Conservation (phyloP, 306 rosid species). For the Astragalus glycyphyllos region DNA sequence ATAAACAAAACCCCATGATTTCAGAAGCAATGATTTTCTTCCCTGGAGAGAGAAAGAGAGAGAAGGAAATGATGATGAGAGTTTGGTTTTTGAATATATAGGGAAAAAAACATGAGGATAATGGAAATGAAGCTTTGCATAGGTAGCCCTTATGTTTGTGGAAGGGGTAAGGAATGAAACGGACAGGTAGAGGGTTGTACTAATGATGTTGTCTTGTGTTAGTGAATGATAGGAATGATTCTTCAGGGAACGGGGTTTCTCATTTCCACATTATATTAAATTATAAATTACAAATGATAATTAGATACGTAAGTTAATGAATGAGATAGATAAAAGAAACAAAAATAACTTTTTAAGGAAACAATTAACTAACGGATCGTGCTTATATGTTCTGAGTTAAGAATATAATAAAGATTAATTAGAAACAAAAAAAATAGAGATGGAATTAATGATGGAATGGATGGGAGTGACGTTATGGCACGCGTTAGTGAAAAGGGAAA, state of each 20-base stretch:
- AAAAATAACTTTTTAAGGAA: slow-evolving; percentile 45
- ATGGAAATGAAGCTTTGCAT: slow-evolving; percentile 31
- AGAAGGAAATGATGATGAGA: slow-evolving; percentile 60
- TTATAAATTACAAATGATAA: background rate
- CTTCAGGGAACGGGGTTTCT: slow-evolving; percentile 77
- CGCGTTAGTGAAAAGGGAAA: slow-evolving; percentile 74
- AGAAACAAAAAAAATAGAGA: no score
- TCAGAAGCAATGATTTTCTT: slow-evolving; percentile 57
- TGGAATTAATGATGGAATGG: slow-evolving; percentile 15
- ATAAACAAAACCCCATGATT: slow-evolving; percentile 60
- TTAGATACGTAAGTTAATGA: slow-evolving; percentile 8
- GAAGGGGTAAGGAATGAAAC: slow-evolving; percentile 63
- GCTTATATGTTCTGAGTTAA: background rate
- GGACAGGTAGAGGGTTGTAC: slow-evolving; percentile 72
- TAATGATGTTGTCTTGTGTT: slow-evolving; percentile 95
- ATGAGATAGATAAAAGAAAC: slow-evolving; percentile 40
- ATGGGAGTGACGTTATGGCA: slow-evolving; percentile 89
- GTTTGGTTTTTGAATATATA: slow-evolving; percentile 48
- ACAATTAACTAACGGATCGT: background rate
- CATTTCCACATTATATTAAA: slow-evolving; percentile 38
- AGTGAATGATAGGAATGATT: slow-evolving; percentile 86
- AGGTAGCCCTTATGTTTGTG: slow-evolving; percentile 33
- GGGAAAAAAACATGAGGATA: slow-evolving; percentile 45
- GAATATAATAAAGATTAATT: background rate
- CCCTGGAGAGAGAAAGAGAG: slow-evolving; percentile 4